These are phyloP conservation scores for Agaricus blazei DNA, from an alignment of 768 basidiomycete genomes.

Conservation along the genomic window DNA sequence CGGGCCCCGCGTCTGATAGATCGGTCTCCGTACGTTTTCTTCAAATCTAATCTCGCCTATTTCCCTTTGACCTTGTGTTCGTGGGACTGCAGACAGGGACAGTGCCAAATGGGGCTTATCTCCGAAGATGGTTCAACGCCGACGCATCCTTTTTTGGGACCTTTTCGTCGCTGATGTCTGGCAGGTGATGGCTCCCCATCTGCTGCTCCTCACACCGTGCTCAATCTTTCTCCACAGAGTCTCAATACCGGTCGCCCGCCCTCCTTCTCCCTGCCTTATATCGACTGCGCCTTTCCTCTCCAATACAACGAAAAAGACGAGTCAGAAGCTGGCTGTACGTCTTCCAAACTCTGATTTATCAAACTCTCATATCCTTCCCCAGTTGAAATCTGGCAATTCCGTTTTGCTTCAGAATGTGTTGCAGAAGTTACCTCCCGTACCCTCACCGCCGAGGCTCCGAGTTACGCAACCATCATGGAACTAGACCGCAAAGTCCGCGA, in stretches of 20 bases:
- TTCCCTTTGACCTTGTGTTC: background rate
- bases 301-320: constrained; percentile 25
- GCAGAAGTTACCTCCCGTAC: constrained; percentile 59
- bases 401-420: constrained; percentile 62
- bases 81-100: constrained; percentile 48
- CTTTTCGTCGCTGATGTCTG: constrained; percentile 68
- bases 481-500: constrained; percentile 66
- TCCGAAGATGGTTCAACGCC: constrained; percentile 55
- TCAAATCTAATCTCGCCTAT: background rate
- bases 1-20: constrained; percentile 26
- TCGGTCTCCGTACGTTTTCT: constrained; percentile 59
- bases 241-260: constrained; percentile 70
- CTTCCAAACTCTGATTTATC: background rate
- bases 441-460: constrained; percentile 58
- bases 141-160: constrained; percentile 75
- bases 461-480: constrained; percentile 60
- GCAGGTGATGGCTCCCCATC: constrained; percentile 49
- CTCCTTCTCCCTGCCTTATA: constrained; percentile 56
- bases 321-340: constrained; percentile 27
- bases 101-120: constrained; percentile 61
- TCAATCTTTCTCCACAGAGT: constrained; percentile 34
- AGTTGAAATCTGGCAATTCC: constrained; percentile 61
- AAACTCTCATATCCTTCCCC: background rate
- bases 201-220: background rate
- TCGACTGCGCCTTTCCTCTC: constrained; percentile 59